phyloP scores from a whole-genome alignment of 2,329 filamentous ascomycete genomes.

The Colletotrichum tropicale region DNA sequence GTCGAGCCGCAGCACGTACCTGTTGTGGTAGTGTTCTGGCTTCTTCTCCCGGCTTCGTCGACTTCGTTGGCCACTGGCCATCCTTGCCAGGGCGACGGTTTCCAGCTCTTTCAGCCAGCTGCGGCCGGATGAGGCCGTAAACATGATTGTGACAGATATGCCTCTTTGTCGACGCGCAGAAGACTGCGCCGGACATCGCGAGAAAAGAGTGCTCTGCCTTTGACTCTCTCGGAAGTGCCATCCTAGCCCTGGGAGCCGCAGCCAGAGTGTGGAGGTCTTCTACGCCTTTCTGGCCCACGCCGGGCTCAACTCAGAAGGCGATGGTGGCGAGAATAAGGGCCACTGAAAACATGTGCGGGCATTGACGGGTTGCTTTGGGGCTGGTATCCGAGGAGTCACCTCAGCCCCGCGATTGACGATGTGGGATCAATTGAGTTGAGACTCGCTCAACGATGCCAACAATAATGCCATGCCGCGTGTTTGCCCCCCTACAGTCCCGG shows the following conservation, averaged over 20 bases:
- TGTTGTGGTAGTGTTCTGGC: background rate
- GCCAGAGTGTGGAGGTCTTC: background rate
- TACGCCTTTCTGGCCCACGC: background rate
- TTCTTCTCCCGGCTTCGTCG: background rate
- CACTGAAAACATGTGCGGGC: background rate
- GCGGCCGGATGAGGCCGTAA: background rate
- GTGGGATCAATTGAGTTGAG: background rate
- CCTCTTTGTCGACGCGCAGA: background rate
- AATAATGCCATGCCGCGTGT: rapidly evolving
- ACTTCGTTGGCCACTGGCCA: background rate
- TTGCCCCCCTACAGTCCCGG: background rate
- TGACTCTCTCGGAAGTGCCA: background rate
- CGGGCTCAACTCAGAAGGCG: background rate
- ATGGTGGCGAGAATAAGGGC: background rate
- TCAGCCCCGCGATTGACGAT: rapidly evolving
- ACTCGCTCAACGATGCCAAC: background rate
- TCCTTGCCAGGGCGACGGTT: rapidly evolving
- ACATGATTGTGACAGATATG: background rate
- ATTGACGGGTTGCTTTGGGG: background rate
- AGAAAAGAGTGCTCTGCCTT: too few species aligned
- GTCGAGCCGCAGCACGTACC: background rate
- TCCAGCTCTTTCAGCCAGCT: background rate
- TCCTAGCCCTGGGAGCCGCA: background rate
- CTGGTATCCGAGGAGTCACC: background rate
- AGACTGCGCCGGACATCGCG: background rate